Conservation (phyloP, 768 basidiomycete species). For the Pholiota conissans region DNA sequence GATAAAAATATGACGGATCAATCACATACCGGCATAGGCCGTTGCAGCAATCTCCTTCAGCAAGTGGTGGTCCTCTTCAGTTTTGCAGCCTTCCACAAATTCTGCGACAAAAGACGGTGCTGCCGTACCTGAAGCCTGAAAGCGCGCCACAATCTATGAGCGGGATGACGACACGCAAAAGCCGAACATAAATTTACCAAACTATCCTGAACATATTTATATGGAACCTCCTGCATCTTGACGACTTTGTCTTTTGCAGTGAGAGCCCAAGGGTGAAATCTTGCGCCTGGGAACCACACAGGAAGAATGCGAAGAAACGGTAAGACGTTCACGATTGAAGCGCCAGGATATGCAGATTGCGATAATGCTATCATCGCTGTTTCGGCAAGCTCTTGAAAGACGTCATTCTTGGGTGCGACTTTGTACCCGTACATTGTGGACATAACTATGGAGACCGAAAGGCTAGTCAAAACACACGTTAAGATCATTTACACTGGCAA, state of each 20-base stretch:
- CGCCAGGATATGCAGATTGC: slow-evolving; percentile 11
- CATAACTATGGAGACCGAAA: slow-evolving; percentile 33
- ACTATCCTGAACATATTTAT: slow-evolving; percentile 9
- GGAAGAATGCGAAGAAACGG: slow-evolving; percentile 18
- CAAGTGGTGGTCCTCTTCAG: too few species aligned
- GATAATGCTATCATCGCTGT: slow-evolving; percentile 15
- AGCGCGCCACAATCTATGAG: neutral
- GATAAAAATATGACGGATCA: too few species aligned
- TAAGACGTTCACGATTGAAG: slow-evolving; percentile 12
- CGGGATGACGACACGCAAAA: too few species aligned
- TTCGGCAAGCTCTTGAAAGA: slow-evolving; percentile 21
- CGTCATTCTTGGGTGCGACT: slow-evolving; percentile 20
- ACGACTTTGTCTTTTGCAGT: slow-evolving; percentile 18
- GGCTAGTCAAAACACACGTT: slow-evolving; percentile 18
- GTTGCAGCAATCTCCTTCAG: too few species aligned
- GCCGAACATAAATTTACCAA: neutral
- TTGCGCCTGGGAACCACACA: slow-evolving; percentile 18
- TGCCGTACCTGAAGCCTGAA: too few species aligned
- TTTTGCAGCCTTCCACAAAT: too few species aligned
- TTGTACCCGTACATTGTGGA: slow-evolving; percentile 35
- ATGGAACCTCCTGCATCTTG: slow-evolving; percentile 7
- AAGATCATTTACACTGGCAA: neutral
- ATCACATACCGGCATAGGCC: too few species aligned
- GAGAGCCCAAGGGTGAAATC: neutral
- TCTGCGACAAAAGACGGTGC: neutral